These are phyloP conservation scores for Sporothrix pseudoabietina DNA, from an alignment of 2,329 filamentous ascomycete species.

Conservation along the genomic window DNA sequence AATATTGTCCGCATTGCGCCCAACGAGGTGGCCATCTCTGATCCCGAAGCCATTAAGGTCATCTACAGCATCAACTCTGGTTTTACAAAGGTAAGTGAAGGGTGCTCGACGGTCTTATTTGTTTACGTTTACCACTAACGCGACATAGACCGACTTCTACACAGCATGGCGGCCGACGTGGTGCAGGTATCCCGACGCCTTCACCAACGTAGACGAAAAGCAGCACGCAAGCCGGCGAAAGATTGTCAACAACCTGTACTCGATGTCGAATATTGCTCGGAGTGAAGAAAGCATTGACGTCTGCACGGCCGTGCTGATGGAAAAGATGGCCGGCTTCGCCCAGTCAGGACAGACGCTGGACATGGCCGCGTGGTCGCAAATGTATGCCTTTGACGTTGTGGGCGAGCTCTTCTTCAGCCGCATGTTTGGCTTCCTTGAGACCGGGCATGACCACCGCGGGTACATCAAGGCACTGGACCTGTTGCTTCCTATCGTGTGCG, in stretches of 20 bases:
- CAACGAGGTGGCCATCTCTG: slow-evolving; percentile 1
- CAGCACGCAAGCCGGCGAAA: neutral
- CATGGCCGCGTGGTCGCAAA: slow-evolving; percentile 11
- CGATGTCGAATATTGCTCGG: slow-evolving; percentile 12
- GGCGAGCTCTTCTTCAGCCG: slow-evolving; percentile 18
- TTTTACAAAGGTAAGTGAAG: neutral
- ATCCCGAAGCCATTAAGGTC: slow-evolving; percentile 5
- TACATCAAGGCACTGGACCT: slow-evolving; percentile 6
- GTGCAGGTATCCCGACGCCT: slow-evolving; percentile 15
- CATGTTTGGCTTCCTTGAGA: slow-evolving; percentile 19
- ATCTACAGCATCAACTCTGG: slow-evolving; percentile 17
- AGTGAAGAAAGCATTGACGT: neutral
- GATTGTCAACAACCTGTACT: slow-evolving; percentile 12
- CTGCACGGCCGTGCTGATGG: neutral
- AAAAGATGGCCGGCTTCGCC: neutral
- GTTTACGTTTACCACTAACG: neutral
- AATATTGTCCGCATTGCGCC: slow-evolving; percentile 1
- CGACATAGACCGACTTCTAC: slow-evolving; percentile 3
- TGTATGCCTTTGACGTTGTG: slow-evolving; percentile 13
- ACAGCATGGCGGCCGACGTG: neutral
- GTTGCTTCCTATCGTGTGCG: neutral
- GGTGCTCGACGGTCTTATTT: neutral
- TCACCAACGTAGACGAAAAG: neutral
- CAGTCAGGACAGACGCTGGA: neutral
- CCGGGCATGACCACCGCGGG: slow-evolving; percentile 6